A percentile compares a stretch with the other conserved stretches of the same genome.
Evolutionary conservation across 257 asterid species (phyloP).

Genomic region (Plectranthus barbatus): DNA sequence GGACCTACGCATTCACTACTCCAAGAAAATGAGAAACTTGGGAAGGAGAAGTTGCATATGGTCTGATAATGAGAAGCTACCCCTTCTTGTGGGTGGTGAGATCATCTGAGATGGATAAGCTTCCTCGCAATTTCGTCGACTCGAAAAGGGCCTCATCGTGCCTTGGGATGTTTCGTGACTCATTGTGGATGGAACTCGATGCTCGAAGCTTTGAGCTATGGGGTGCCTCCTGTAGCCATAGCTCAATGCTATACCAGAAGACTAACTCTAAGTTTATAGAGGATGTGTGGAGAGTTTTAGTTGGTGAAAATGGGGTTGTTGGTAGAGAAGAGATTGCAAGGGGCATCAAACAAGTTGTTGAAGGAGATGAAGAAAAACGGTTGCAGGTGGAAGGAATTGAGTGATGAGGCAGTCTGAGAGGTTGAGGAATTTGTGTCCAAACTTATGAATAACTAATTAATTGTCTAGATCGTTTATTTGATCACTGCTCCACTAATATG

Average conservation of each 20-base stretch:
- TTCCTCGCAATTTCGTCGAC: constrained; percentile 22
- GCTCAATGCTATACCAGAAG: constrained; percentile 13
- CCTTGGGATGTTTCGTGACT: constrained; percentile 28
- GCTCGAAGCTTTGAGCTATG: constrained; percentile 23
- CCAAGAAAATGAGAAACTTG: not conserved
- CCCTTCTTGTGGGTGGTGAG: constrained; percentile 38
- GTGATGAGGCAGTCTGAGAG: constrained; percentile 20
- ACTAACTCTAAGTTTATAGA: constrained; percentile 22
- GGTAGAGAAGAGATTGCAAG: constrained; percentile 25
- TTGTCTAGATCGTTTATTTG: no score
- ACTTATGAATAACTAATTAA: not conserved
- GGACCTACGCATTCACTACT: no score
- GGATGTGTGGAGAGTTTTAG: constrained; percentile 31
- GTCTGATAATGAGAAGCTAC: constrained; percentile 21
- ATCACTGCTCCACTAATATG: no score
- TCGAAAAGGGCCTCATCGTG: not conserved
- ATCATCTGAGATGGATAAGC: constrained; percentile 24
- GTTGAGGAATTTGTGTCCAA: constrained; percentile 29
- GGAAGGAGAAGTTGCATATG: constrained; percentile 24
- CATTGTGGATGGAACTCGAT: constrained; percentile 44
- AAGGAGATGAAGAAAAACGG: constrained; percentile 21
- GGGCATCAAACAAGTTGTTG: constrained; percentile 14
- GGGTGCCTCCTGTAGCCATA: constrained; percentile 32
- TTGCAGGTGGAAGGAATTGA: constrained; percentile 22
- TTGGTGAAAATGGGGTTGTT: constrained; percentile 11